Conservation (phyloP, 345 rosid genomes). For the Arabidopsis arenosa region DNA sequence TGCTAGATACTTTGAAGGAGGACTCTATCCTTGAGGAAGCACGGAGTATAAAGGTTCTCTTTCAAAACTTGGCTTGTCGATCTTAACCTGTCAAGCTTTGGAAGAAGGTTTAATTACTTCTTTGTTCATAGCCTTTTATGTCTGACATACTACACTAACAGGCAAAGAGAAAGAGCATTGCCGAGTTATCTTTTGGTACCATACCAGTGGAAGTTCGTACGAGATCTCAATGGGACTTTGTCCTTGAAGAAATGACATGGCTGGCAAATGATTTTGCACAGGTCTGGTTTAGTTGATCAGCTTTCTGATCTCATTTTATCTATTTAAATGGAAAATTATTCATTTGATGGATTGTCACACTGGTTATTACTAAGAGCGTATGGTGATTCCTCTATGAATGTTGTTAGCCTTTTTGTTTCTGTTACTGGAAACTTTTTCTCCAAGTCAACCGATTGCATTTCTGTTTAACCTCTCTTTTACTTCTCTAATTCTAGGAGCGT, state of each 20-base stretch:
- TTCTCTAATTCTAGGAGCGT: constrained; percentile 69
- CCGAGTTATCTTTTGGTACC: constrained; percentile 70
- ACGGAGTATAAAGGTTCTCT: constrained; percentile 70
- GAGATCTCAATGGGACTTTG: constrained; percentile 91
- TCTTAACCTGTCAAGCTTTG: constrained; percentile 34
- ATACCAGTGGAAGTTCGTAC: constrained; percentile 51
- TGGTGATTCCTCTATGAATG: constrained; percentile 9
- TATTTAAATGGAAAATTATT: constrained; percentile 16
- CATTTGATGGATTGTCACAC: constrained; percentile 17
- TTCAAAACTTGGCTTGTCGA: constrained; percentile 28
- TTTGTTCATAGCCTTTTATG: constrained; percentile 30
- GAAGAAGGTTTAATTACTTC: constrained; percentile 27
- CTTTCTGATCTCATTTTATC: constrained; percentile 31
- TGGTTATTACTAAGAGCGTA: constrained; percentile 7
- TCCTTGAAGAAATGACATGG: constrained; percentile 99
- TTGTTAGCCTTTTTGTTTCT: neutral
- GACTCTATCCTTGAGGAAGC: constrained; percentile 94
- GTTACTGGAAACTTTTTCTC: constrained; percentile 18
- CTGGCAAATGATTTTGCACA: constrained; percentile 97
- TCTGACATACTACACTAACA: constrained; percentile 51
- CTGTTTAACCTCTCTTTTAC: constrained; percentile 25
- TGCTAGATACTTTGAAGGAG: constrained; percentile 64
- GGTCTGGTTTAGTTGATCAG: constrained; percentile 57
- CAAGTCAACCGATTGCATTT: constrained; percentile 16
- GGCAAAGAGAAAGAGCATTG: constrained; percentile 84